Evolutionary conservation across 768 basidiomycete genomes (phyloP), one percentile per base, ranked within the genome.

Genomic region (Phylloporus scabripes): DNA sequence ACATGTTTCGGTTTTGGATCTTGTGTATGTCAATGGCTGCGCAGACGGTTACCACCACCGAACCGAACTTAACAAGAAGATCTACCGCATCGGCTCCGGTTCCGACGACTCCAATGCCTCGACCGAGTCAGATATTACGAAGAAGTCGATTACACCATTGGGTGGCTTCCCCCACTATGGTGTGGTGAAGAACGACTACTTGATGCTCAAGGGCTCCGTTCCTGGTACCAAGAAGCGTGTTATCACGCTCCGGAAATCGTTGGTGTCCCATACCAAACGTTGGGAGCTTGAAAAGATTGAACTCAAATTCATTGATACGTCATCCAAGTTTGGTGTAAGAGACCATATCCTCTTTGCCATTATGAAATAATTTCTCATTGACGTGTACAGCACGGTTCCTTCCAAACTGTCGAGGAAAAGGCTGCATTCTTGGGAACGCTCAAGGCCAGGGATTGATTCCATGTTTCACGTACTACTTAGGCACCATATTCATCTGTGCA

Each of bases 81-180:
- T 95, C 65, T 98, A 96, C 82, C 88, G 96, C 59, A 80, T 99
- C 58, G 93, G 90, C 56, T 74, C 80, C 56, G 92, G 83, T 49
- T 56, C 70, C 23, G 90, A 94, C 62, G 81, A 82, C 12, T 76
- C 69, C 50, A 94, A 92, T 60, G 96, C 92, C 12, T 87, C 94
- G 48, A 98, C 96, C 31, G 93, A 97, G 61, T 83, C 86, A 50
- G 96, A 98, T 70, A 81, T 91, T 65, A 95, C 92, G 60, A 82
- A 89, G 75, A 96, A 96, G 79, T 56, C 74, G 53, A 94, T 95
- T 69, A 98, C 90, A 49, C 96, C 96, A 46, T 81, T 98, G 83
- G 96, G 96, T 77, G 96, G 95, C 67, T 99, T 95, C 86, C 92
- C 93, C 50, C 92, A 96, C 69, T 98, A 98, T 70, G 94, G 95